phyloP scores from a whole-genome alignment of 768 basidiomycete genomes.

The Termitomyces titanicus region DNA sequence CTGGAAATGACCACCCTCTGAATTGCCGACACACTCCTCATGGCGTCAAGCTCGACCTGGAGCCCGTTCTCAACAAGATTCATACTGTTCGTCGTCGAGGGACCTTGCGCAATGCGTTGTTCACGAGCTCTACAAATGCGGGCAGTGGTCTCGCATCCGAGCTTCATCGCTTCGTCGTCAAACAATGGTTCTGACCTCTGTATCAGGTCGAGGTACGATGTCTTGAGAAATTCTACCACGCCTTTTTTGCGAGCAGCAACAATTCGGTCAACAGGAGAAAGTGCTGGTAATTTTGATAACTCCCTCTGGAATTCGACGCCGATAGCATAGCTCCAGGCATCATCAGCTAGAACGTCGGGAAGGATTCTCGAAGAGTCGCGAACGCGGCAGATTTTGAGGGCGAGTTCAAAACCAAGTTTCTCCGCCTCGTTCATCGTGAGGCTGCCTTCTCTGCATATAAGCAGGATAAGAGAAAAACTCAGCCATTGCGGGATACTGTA shows the following conservation, averaged over 20 bases:
- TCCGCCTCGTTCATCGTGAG: background rate
- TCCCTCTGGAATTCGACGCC: background rate
- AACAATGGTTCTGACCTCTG: background rate
- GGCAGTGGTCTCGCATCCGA: background rate
- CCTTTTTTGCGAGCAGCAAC: background rate
- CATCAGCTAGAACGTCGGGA: background rate
- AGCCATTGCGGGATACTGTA: background rate
- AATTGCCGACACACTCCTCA: background rate
- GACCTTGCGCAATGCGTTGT: background rate
- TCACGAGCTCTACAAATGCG: background rate
- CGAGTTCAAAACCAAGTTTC: background rate
- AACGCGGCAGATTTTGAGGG: background rate
- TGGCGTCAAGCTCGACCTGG: background rate
- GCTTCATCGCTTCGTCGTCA: background rate
- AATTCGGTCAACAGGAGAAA: background rate
- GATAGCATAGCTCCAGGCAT: background rate
- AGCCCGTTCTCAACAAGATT: background rate
- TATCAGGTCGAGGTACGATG: background rate
- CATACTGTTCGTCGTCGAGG: background rate
- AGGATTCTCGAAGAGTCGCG: background rate
- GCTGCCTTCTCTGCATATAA: background rate
- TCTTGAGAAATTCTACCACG: background rate
- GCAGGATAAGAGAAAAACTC: background rate
- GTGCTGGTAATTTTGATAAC: background rate
- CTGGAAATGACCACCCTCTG: background rate